These are phyloP conservation scores for Chaetomium cochliodes DNA, from an alignment of 495 filamentous ascomycete species.

Conservation along the genomic window DNA sequence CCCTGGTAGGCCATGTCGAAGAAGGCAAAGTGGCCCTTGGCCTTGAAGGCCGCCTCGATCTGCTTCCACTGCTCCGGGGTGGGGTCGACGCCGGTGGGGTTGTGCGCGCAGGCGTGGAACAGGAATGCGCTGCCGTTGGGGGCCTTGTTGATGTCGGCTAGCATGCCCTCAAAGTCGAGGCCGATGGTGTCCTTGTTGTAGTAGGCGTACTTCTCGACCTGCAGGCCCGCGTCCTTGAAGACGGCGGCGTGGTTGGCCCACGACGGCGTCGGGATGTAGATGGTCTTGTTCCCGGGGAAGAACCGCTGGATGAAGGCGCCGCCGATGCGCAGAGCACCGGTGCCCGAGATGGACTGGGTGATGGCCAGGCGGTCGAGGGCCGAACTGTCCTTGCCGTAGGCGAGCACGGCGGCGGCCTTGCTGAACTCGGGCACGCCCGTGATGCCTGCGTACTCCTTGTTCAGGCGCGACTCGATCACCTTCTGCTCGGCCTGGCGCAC, in stretches of 20 bases:
- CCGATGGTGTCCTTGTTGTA: conserved; percentile 99
- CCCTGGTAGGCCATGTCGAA: conserved; percentile 99
- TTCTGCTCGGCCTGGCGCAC: conserved; percentile 86
- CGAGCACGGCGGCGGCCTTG: conserved; percentile 83
- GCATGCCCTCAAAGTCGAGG: conserved; percentile 91
- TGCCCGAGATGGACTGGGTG: conserved; percentile 97
- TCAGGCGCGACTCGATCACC: conserved; percentile 69
- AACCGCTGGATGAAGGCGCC: conserved; percentile 88
- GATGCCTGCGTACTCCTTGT: conserved; percentile 98
- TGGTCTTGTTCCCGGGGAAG: conserved; percentile 85
- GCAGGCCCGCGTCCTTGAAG: conserved; percentile 87
- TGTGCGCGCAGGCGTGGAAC: conserved; percentile 96
- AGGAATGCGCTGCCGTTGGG: conserved; percentile 85
- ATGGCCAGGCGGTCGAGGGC: conserved; percentile 81
- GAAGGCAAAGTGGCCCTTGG: conserved; percentile 87
- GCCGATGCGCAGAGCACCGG: conserved; percentile 90
- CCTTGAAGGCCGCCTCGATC: conserved; percentile 87
- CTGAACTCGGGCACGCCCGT: conserved; percentile 93
- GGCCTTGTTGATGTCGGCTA: conserved; percentile 86
- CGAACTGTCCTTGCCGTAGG: conserved; percentile 78
- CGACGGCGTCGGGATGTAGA: conserved; percentile 93
- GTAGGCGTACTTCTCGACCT: conserved; percentile 93
- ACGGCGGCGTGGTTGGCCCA: conserved; percentile 98
- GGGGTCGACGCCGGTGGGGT: conserved; percentile 96
- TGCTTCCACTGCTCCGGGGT: conserved; percentile 88